Evolutionary conservation across 345 rosid species (phyloP), one percentile per base, ranked within the genome.

Genomic region (Eucalyptus globulus): DNA sequence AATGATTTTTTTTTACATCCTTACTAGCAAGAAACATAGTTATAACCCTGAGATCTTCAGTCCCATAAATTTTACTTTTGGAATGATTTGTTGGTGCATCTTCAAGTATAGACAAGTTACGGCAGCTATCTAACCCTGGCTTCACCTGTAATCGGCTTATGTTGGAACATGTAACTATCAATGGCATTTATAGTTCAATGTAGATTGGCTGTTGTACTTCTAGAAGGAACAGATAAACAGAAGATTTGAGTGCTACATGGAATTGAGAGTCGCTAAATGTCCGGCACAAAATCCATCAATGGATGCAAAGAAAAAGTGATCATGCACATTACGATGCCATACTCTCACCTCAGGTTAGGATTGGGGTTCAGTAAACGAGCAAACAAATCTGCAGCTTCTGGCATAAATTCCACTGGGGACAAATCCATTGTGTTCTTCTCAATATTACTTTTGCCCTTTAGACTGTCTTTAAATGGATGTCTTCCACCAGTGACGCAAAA

Each of bases 401-500:
- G 97, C 86, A 96, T 89, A 89, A 89, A 91, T 80, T 93, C 95
- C 90, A 96, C 93, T 67, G 92, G 93, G 89, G 92, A 95, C 37
- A 98, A 95, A 91, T 97, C 93, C 83, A 92, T 90, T 90, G 90
- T 93, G 91, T 95, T 95, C 86, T 95, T 95, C 86, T 93, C 92
- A 34, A 96, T 94, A 88, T 98, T 95, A 89, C 95, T 89, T 89
- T 97, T 95, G 27, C 99, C 98, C 90, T 97, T 98, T 92, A 95
- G 93, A 87, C 92, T 94, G 80, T 94, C 92, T 37, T 99, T 98
- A 93, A 95, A 98, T 19, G 98, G 99, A 93, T 98, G 98, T 89
- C 88, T 93, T 86, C 98, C 97, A 22, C 98, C 96, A 40, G 98
- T 96, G 87, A 98, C 89, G 80, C 95, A 95, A 93, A 94, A 98